A percentile compares a stretch with the other conserved stretches of the same genome.
phyloP scores from a whole-genome alignment of 306 rosid genomes.

The Heteromeles arbutifolia region DNA sequence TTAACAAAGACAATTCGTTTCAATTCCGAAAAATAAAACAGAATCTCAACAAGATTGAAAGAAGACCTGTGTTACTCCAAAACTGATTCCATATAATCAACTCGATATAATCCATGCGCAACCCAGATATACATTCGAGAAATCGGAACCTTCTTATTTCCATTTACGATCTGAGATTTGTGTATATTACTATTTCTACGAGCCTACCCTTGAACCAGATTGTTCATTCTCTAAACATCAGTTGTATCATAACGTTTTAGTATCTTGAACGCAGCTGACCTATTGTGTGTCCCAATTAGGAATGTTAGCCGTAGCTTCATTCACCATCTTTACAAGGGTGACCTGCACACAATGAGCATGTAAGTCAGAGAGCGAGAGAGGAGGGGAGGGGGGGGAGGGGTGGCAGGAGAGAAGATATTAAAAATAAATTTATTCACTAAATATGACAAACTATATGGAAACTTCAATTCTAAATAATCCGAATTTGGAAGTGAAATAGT shows the following conservation, averaged over 20 bases:
- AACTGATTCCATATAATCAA: not conserved
- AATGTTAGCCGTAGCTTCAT: conserved; percentile 76
- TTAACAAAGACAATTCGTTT: not conserved
- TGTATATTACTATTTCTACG: not conserved
- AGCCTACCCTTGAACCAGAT: not conserved
- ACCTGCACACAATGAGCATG: conserved; percentile 37
- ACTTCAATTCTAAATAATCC: not conserved
- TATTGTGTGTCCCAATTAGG: conserved; percentile 64
- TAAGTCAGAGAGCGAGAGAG: not conserved
- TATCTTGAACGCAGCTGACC: not conserved
- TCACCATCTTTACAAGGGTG: conserved; percentile 82
- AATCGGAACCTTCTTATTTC: not conserved
- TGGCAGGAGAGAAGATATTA: not conserved
- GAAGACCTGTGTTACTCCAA: not conserved
- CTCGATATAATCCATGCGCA: not conserved
- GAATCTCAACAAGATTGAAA: not conserved
- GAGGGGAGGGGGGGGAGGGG: too few species aligned
- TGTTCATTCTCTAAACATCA: not conserved
- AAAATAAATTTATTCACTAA: not conserved
- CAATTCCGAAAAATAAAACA: not conserved
- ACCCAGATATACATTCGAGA: not conserved
- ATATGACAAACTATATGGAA: not conserved
- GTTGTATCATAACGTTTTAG: not conserved
- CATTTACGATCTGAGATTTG: conserved; percentile 2
- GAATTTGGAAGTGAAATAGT: not conserved